Conservation (phyloP, 1,284 basidiomycete species). For the Takashimella koratensis region DNA sequence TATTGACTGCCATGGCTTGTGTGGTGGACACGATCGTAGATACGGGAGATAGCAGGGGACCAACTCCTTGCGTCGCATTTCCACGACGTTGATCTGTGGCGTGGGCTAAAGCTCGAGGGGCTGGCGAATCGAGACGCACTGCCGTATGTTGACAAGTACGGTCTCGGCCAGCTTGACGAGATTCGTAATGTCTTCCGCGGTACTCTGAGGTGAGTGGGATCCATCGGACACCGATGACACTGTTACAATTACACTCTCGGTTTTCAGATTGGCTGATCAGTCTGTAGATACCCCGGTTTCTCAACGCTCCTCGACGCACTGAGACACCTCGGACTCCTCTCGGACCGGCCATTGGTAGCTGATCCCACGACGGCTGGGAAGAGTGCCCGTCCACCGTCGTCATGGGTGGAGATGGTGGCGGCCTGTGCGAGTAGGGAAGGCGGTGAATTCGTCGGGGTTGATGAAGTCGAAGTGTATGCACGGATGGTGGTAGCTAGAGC, state of each 20-base stretch:
- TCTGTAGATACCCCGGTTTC: constrained; percentile 80
- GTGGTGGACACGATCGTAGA: too few relatives aligned
- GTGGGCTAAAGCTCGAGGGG: constrained; percentile 73
- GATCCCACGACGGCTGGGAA: too few relatives aligned
- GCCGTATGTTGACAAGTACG: constrained; percentile 70
- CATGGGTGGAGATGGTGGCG: constrained; percentile 30
- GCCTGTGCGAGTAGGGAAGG: constrained; percentile 26
- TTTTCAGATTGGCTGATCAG: constrained; percentile 3
- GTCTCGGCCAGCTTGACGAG: constrained; percentile 55
- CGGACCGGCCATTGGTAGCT: constrained; percentile 36
- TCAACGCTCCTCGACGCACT: constrained; percentile 70
- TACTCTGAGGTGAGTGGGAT: constrained; percentile 71
- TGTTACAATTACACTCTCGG: not conserved
- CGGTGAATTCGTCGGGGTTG: constrained; percentile 2
- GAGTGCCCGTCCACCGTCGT: constrained; percentile 21
- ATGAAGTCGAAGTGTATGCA: constrained; percentile 41
- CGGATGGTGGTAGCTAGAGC: constrained; percentile 47
- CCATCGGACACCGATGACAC: too few relatives aligned
- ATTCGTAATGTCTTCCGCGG: constrained; percentile 74
- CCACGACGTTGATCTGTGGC: constrained; percentile 62
- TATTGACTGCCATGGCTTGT: not conserved
- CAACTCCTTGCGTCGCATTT: constrained; percentile 62
- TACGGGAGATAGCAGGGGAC: constrained; percentile 56
- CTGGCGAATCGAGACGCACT: constrained; percentile 85
- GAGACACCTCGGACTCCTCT: constrained; percentile 68